Evolutionary conservation across 1,284 basidiomycete genomes (phyloP), one percentile per base, ranked within the genome.

Genomic region (Amylostereum areolatum): DNA sequence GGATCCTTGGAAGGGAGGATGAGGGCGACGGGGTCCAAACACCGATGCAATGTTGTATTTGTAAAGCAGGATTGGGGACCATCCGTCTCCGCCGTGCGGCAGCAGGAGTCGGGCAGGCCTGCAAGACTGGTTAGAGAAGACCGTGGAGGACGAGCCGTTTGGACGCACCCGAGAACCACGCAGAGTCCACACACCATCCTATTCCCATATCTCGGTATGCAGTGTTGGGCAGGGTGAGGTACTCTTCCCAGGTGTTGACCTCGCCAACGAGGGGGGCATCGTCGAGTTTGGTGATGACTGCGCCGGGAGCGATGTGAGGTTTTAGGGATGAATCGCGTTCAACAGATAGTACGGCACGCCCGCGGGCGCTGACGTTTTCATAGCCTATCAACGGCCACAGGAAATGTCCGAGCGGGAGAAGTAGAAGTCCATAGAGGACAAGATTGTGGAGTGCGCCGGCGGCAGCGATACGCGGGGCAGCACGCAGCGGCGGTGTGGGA

Each of bases 371-470:
- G 7, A 81, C 57, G 57, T 86, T 73, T 35, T 61, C 61, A 58
- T 83, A 88, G 5, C 75, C 73, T 4, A 77, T 43, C 27, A 69
- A 32, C 28, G 63, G 56, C 56, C 70, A 69, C 3, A 72, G 54
- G 8, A 50, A 32, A 34, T 5, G 40, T 11, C 50, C 56, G 43
- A 55, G 12, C 7, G 48, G 46, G 10, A 51, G 31, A 24, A 48
- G 45, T 27, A 69, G 47, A 30, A 57, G 18, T 3, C 56, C 43
- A 49, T 53, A 66, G 32, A 64, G 52, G 28, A 63, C 9, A 0
- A 65, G 45, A 48, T 90, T 90, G 58, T 90, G 86, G 55, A 80
- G 85, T 8, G 85, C 80, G 5, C 87, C 88, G 3, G 80, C 78
- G 12, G 81, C 72, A 32, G 80, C 69, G 41, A 90, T 71, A 10